Percentiles rank a stretch among this genome's conserved stretches.
Conservation (phyloP, 768 basidiomycete genomes). For the Amanita brunnescens region DNA sequence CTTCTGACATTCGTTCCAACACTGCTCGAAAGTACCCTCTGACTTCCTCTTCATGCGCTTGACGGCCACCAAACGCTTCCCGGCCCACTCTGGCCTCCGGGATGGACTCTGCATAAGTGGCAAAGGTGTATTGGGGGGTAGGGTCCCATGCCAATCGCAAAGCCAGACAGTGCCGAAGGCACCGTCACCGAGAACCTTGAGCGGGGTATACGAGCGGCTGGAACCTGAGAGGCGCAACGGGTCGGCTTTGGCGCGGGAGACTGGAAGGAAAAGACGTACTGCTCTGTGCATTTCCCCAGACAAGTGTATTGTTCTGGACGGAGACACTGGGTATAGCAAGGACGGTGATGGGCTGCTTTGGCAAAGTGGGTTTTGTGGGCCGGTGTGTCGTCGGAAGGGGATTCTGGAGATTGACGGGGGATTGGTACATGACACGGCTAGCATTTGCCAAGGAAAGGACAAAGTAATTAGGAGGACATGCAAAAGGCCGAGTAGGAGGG, state of each 20-base stretch:
- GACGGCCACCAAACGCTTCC: constrained; percentile 91
- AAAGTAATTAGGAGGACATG: constrained; percentile 13
- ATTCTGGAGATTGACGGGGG: constrained; percentile 38
- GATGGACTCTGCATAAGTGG: constrained; percentile 96
- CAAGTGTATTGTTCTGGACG: constrained; percentile 57
- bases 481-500: neutral
- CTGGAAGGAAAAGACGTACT: constrained; percentile 39
- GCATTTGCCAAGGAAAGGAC: constrained; percentile 36
- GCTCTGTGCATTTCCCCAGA: constrained; percentile 64
- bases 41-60: constrained; percentile 98
- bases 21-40: constrained; percentile 98
- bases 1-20: constrained; percentile 95
- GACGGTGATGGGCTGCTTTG: constrained; percentile 59
- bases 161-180: constrained; percentile 98
- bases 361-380: constrained; percentile 19
- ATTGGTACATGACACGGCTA: constrained; percentile 50
- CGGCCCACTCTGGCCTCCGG: constrained; percentile 88
- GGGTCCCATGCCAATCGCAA: constrained; percentile 96
- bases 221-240: constrained; percentile 44
- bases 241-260: constrained; percentile 9
- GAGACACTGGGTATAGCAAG: constrained; percentile 71
- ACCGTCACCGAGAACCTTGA: constrained; percentile 96
- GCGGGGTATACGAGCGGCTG: constrained; percentile 82
- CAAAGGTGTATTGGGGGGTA: constrained; percentile 84
- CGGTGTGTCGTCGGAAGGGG: constrained; percentile 27